A percentile compares a stretch with the other conserved stretches of the same genome.
These are phyloP conservation scores for Helianthus tuberosus DNA, from an alignment of 129 eudicot genomes.

Conservation along the genomic window DNA sequence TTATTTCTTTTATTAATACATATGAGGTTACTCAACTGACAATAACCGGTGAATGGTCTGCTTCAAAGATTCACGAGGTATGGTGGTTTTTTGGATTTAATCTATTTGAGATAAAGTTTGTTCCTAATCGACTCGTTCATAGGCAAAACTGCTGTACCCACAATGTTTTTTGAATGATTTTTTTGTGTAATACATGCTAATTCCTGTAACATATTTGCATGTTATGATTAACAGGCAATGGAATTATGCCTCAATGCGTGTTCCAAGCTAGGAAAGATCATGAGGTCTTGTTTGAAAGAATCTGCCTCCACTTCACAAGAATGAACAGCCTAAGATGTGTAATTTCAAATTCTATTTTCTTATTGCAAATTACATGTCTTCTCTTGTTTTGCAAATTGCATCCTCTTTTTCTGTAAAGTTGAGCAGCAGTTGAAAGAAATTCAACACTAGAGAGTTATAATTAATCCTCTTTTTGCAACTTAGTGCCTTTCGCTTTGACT, in stretches of 20 bases:
- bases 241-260: slow-evolving; percentile 86
- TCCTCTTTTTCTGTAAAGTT: no score
- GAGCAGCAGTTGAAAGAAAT: no score
- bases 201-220: background rate
- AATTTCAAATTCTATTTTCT: slow-evolving; percentile 18
- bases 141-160: background rate
- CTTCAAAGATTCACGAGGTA: slow-evolving; percentile 88
- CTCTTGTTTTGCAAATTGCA: slow-evolving; percentile 22
- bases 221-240: slow-evolving; percentile 65
- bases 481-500: no score
- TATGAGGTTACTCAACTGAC: slow-evolving; percentile 91
- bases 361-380: slow-evolving; percentile 15
- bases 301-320: slow-evolving; percentile 59
- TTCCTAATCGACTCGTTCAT: background rate
- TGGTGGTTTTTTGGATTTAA: background rate
- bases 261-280: slow-evolving; percentile 78
- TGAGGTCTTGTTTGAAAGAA: slow-evolving; percentile 86
- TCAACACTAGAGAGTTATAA: no score
- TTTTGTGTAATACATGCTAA: background rate
- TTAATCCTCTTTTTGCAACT: no score
- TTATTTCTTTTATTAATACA: no score
- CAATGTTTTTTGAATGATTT: background rate
- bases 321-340: slow-evolving; percentile 31
- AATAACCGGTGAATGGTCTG: slow-evolving; percentile 90
- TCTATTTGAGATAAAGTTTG: background rate